phyloP scores from a whole-genome alignment of 2,329 filamentous ascomycete species.

The Sodiomyces alkalinus region DNA sequence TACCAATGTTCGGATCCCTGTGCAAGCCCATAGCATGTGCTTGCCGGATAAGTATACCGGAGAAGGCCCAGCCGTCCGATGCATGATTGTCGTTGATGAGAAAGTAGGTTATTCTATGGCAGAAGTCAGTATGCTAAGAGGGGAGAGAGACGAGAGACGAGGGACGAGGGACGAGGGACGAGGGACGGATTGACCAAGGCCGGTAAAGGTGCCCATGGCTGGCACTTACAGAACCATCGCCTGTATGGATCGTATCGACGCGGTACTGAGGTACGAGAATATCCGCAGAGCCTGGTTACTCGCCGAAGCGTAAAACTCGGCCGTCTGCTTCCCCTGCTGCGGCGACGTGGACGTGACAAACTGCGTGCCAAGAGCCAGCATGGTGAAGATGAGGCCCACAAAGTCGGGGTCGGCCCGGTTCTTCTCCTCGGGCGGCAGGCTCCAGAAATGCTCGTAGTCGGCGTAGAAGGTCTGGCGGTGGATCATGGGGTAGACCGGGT shows the following conservation, averaged over 20 bases:
- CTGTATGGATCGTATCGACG: conserved; percentile 58
- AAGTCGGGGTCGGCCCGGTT: conserved; percentile 49
- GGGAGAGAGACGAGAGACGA: too few species aligned
- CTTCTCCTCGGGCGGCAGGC: conserved; percentile 40
- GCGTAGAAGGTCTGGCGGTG: conserved; percentile 61
- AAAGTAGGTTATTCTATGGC: conserved; percentile 56
- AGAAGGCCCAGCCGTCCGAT: conserved; percentile 71
- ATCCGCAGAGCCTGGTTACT: conserved; percentile 64
- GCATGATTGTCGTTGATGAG: conserved; percentile 78
- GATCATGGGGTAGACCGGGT: conserved; percentile 70
- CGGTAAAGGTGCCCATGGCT: too few species aligned
- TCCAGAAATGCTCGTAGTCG: conserved; percentile 70
- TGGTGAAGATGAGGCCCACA: conserved; percentile 58
- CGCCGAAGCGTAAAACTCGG: conserved; percentile 69
- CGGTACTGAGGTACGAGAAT: conserved; percentile 61
- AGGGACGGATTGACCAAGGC: too few species aligned
- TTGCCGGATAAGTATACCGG: conserved; percentile 61
- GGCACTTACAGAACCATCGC: conserved; percentile 53
- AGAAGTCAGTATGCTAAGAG: not conserved
- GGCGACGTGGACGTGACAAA: conserved; percentile 48
- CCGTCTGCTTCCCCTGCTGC: conserved; percentile 54
- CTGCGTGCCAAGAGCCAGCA: conserved; percentile 65
- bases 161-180: too few species aligned
- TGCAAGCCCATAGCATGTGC: conserved; percentile 72
- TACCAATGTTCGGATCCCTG: conserved; percentile 60